These are phyloP conservation scores for Erodium texanum DNA, from an alignment of 441 rosid genomes.

Conservation along the genomic window DNA sequence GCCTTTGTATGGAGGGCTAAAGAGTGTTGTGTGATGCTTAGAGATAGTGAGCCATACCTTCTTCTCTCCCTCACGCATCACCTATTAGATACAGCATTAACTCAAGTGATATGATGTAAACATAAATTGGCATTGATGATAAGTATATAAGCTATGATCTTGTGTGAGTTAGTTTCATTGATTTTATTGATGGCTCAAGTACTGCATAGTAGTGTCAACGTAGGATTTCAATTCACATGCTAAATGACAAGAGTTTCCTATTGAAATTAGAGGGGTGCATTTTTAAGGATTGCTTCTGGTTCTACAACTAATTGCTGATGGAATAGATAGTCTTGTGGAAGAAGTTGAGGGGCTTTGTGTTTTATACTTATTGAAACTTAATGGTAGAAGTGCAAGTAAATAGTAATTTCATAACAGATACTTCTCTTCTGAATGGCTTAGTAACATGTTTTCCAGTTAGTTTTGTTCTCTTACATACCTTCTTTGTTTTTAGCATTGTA, in stretches of 20 bases:
- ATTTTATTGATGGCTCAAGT: background rate
- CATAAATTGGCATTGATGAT: no score
- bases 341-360: background rate
- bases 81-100: background rate
- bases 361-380: background rate
- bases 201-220: background rate
- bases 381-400: background rate
- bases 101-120: background rate
- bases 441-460: background rate
- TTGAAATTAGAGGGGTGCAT: background rate
- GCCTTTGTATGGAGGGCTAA: background rate
- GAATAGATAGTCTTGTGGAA: background rate
- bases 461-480: background rate
- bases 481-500: background rate
- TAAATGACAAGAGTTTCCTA: background rate
- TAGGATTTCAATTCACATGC: background rate
- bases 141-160: background rate
- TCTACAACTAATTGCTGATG: background rate
- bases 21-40: background rate
- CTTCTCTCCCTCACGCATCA: background rate
- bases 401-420: background rate
- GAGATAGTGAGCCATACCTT: background rate
- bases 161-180: background rate
- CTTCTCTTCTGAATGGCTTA: no score
- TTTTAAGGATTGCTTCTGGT: background rate